Base-by-base conservation (phyloP, 2,329 filamentous ascomycete species). In the Neospermospora avenae region DNA sequence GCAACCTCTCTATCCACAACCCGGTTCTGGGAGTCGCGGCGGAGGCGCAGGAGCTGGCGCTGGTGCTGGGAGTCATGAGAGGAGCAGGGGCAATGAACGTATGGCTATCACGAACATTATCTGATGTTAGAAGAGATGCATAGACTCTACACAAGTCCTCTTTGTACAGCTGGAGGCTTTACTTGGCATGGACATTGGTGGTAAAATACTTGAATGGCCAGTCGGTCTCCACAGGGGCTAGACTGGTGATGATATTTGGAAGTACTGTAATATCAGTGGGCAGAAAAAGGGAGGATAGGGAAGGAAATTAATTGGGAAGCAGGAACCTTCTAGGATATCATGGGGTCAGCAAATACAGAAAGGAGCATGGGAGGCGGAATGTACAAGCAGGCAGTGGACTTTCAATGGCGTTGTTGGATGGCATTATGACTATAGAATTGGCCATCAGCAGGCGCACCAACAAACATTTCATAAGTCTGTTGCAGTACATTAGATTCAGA, bases 71-170 rank as follows among this genome's bases (percentile, higher is more conserved):
- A 41, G 59, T 39, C 46, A 57, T 16, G 59, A 61, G 41, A 57
- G 58, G 22, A 60, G 34, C 20, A 55, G 59, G 41, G 59, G 49
- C 13, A 61, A 55, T n/a, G 59, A 61, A 49, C 44, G 59, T 16
- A 61, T 61, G 59, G 52, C 53, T 24, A 61, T 61, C 39, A 61
- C 59, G 55, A 61, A 57, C 37, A 61, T 61, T 13, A 57, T 61
- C 20, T 51, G 45, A 57, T 41, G 39, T 54, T 11, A 5, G n/a
- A 39, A 16, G 20, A 22, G 18, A 37, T 6, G n/a, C 6, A n/a
- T 7, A 16, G 20, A 54, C 35, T 41, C 34, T 14, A 28, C 20
- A 14, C 35, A 31, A 35, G 41, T 54, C 41, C 31, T 20, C 20
- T 41, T 28, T 42, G 22, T 54, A 25, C 24, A 22, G 34, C n/a